phyloP scores from a whole-genome alignment of 2,329 filamentous ascomycete genomes.

The Sphaerulina vaccinii region DNA sequence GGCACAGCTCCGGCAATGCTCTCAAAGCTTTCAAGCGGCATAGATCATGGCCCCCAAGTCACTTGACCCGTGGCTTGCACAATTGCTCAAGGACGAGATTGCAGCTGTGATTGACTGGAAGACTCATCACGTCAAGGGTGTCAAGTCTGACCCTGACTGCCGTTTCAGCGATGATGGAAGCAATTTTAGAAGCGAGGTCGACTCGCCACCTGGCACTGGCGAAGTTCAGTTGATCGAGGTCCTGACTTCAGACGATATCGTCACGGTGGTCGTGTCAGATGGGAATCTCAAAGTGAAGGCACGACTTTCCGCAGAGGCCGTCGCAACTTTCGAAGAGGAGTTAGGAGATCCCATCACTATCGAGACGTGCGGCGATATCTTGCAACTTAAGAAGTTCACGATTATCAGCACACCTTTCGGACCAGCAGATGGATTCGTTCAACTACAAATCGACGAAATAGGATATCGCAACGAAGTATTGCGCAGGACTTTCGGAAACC shows the following conservation, averaged over 20 bases:
- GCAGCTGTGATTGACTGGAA: conserved; percentile 31
- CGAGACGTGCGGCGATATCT: conserved; percentile 31
- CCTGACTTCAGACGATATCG: conserved; percentile 15
- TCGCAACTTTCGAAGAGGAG: conserved; percentile 27
- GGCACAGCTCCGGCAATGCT: conserved; percentile 8
- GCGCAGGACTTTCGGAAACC: conserved; percentile 25
- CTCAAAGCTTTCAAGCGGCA: background rate
- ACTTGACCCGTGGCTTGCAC: conserved; percentile 33
- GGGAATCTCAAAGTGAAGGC: conserved; percentile 29
- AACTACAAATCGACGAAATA: conserved; percentile 30
- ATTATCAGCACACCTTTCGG: conserved; percentile 33
- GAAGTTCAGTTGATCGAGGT: conserved; percentile 27
- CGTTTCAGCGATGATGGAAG: conserved; percentile 35
- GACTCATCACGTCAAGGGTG: conserved; percentile 10
- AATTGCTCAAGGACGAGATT: conserved; percentile 30
- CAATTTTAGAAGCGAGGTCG: conserved; percentile 31
- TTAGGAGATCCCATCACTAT: conserved; percentile 22
- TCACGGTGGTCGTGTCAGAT: conserved; percentile 29
- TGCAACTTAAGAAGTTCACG: conserved; percentile 25
- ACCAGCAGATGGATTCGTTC: conserved; percentile 27
- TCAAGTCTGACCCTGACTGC: conserved; percentile 30
- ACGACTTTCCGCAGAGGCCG: conserved; percentile 26
- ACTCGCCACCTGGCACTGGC: conserved; percentile 4
- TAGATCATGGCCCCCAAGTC: conserved; percentile 22
- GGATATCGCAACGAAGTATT: conserved; percentile 31